These are phyloP conservation scores for Penicillium sp. DNA, from an alignment of 2,329 filamentous ascomycete species.

Conservation along the genomic window DNA sequence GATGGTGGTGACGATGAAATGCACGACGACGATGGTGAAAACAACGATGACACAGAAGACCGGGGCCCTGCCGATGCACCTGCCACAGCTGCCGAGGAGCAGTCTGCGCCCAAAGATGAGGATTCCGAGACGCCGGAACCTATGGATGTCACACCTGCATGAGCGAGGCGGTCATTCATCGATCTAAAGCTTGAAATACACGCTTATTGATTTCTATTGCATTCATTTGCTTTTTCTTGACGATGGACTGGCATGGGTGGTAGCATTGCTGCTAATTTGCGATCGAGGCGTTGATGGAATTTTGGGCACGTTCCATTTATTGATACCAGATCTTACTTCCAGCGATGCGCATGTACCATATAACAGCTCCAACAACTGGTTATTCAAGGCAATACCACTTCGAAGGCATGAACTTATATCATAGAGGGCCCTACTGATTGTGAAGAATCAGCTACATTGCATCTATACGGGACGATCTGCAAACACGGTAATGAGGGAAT, in stretches of 20 bases:
- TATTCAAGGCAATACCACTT: slow-evolving; percentile 1
- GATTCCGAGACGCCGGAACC: slow-evolving; percentile 8
- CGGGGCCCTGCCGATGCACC: slow-evolving; percentile 1
- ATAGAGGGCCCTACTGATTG: too few species aligned
- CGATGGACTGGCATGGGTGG: neutral
- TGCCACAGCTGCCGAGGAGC: slow-evolving; percentile 8
- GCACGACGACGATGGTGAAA: slow-evolving; percentile 1
- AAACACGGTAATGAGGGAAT: too few species aligned
- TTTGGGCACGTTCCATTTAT: neutral
- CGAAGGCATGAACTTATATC: neutral
- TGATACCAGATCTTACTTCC: slow-evolving; percentile 2
- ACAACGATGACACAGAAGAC: neutral
- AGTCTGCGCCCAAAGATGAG: slow-evolving; percentile 3
- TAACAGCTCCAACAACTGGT: too few species aligned
- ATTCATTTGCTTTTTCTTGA: neutral
- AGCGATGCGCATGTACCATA: neutral
- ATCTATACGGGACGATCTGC: too few species aligned
- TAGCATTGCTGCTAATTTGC: neutral
- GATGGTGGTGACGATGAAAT: neutral
- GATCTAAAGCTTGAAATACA: neutral
- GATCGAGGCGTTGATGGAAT: neutral
- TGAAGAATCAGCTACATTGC: too few species aligned
- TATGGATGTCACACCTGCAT: slow-evolving; percentile 15
- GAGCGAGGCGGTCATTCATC: neutral
- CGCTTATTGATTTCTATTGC: neutral